phyloP scores from a whole-genome alignment of 2,329 filamentous ascomycete genomes.

The Monilinia fructigena region DNA sequence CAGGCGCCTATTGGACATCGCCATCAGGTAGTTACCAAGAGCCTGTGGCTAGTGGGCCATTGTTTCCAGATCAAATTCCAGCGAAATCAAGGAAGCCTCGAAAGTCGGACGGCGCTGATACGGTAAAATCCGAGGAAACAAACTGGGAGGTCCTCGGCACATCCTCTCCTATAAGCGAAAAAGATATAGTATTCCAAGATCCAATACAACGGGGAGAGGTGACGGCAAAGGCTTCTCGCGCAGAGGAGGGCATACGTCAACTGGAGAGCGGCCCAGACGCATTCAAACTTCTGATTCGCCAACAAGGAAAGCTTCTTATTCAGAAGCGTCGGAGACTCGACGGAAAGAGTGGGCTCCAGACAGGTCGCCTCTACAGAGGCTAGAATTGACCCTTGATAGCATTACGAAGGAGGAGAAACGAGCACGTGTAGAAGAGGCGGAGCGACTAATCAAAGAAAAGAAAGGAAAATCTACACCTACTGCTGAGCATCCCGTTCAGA shows the following conservation, averaged over 20 bases:
- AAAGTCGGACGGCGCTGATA: conserved; percentile 36
- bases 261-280: conserved; percentile 27
- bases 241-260: conserved; percentile 26
- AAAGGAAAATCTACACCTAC: conserved; percentile 46
- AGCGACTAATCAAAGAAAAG: conserved; percentile 59
- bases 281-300: conserved; percentile 28
- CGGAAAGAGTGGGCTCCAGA: conserved; percentile 69
- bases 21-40: conserved; percentile 58
- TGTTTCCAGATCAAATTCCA: conserved; percentile 39
- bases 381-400: conserved; percentile 85
- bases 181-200: conserved; percentile 1
- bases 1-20: conserved; percentile 57
- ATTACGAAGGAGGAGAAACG: conserved; percentile 96
- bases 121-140: conserved; percentile 29
- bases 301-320: conserved; percentile 43
- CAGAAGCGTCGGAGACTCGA: conserved; percentile 35
- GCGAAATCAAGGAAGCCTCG: conserved; percentile 37
- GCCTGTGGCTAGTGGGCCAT: conserved; percentile 45
- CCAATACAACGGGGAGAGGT: conserved; percentile 22
- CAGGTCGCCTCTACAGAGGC: conserved; percentile 86
- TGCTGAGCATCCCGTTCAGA: conserved; percentile 34
- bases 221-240: conserved; percentile 32
- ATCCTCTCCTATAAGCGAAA: conserved; percentile 24
- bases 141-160: conserved; percentile 28
- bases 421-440: conserved; percentile 78